Evolutionary conservation across 2,329 filamentous ascomycete species (phyloP).

Genomic region (Cercospora berteroae): DNA sequence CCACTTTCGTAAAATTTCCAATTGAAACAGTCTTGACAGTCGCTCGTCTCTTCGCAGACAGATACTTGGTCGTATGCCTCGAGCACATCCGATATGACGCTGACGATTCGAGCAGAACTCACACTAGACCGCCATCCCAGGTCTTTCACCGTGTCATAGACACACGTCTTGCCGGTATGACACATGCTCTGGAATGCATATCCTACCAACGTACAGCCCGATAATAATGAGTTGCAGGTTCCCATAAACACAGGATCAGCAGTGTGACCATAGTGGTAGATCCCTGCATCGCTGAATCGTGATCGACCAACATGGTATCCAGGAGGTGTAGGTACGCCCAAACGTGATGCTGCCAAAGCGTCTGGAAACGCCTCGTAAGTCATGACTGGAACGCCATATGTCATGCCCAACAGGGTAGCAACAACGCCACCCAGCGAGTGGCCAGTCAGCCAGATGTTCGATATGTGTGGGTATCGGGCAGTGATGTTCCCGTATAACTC

Average conservation of each 20-base stretch:
- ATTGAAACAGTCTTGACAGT: conserved; percentile 82
- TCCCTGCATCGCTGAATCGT: conserved; percentile 70
- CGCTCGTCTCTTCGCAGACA: conserved; percentile 67
- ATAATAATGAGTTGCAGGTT: conserved; percentile 84
- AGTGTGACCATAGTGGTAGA: conserved; percentile 91
- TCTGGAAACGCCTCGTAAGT: conserved; percentile 94
- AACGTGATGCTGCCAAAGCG: conserved; percentile 76
- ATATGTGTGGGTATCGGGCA: conserved; percentile 70
- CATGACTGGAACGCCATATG: conserved; percentile 82
- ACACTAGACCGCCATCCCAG: conserved; percentile 89
- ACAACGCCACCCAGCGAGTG: conserved; percentile 94
- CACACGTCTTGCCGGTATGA: conserved; percentile 81
- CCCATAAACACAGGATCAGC: conserved; percentile 95
- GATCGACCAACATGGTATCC: conserved; percentile 66
- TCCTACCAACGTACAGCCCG: conserved; percentile 83
- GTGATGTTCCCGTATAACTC: conserved; percentile 93
- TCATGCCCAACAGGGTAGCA: conserved; percentile 79
- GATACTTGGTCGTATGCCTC: conserved; percentile 79
- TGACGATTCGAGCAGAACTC: conserved; percentile 79
- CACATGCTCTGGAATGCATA: conserved; percentile 91
- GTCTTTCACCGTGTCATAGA: conserved; percentile 88
- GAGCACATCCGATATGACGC: conserved; percentile 78
- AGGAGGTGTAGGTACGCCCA: conserved; percentile 83
- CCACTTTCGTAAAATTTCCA: conserved; percentile 98
- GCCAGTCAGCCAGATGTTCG: conserved; percentile 84